These are phyloP conservation scores for Geoglossum cookeanum DNA, from an alignment of 2,329 filamentous ascomycete species.

Conservation along the genomic window DNA sequence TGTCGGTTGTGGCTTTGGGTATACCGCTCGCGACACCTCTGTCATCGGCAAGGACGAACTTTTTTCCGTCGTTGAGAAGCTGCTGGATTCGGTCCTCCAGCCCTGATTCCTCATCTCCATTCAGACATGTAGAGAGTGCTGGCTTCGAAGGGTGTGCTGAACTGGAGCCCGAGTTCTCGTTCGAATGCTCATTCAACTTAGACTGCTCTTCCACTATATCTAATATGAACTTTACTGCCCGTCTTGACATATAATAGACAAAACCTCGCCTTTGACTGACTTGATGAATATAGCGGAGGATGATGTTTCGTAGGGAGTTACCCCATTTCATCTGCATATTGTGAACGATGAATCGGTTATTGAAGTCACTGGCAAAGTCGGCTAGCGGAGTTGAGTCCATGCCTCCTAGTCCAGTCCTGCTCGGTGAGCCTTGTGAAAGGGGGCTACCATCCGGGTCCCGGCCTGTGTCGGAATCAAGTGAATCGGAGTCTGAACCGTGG, in stretches of 20 bases:
- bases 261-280: constrained; percentile 91
- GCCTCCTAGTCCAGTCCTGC: constrained; percentile 30
- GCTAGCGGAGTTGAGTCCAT: constrained; percentile 50
- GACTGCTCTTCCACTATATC: constrained; percentile 93
- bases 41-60: constrained; percentile 59
- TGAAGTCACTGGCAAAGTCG: constrained; percentile 86
- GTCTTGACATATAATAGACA: constrained; percentile 89
- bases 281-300: constrained; percentile 92
- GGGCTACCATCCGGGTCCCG: constrained; percentile 15
- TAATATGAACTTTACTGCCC: constrained; percentile 92
- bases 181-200: constrained; percentile 36
- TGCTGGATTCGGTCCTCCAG: constrained; percentile 75
- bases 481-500: constrained; percentile 36
- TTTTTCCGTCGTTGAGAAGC: constrained; percentile 65
- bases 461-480: constrained; percentile 28
- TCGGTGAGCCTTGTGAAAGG: not conserved
- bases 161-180: not conserved
- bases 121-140: constrained; percentile 8
- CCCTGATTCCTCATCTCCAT: constrained; percentile 37
- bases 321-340: constrained; percentile 98
- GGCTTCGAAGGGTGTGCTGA: constrained; percentile 8
- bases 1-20: constrained; percentile 14
- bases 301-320: constrained; percentile 86
- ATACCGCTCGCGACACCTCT: constrained; percentile 17
- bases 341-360: constrained; percentile 95